Base-by-base conservation (phyloP, 139 green algal species). In the Edaphochlamys debaryana region DNA sequence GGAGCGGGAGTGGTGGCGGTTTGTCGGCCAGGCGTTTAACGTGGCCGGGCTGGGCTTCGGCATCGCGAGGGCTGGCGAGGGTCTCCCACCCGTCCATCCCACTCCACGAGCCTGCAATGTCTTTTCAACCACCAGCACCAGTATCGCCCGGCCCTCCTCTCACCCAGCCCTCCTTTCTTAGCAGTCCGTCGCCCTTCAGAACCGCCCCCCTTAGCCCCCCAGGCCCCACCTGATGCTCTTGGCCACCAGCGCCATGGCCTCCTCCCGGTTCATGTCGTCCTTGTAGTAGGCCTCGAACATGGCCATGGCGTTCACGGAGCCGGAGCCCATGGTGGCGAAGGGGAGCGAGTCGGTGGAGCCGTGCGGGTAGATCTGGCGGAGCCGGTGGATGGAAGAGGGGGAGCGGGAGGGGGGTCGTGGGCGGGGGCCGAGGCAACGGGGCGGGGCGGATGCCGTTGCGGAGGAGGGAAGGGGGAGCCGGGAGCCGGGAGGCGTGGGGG, bases 271-370 rank as follows among this genome's bases (percentile, higher is more conserved):
- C 97, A 99, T 95, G 90, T 97, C 92, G 38, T 99, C 97, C 87
- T 98, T 97, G 92, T 97, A 99, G 67, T 88, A 91, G 4, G 94
- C 82, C 94, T 99, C 98, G 76, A 99, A 98, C 37, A 99, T 95
- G 0, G 98, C 89, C 97, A 99, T 99, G 56, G 98, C 98, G 71
- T 98, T 98, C 1, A 99, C 86, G 50, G 87, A 95, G 36, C 98
- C 98, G 19, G 93, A 98, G 48, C 98, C 98, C 98, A 99, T 99
- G 80, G 98, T 99, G 45, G 84, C 92, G 80, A 95, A 99, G 1
- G 98, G 98, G 70, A 99, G 91, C 30, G 90, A 89, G 87, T 99
- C 98, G 11, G 97, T 99, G 63, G 96, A 99, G 27, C 98, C 98
- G 86, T 99, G 98, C 19, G 98, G 98, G 90, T 98, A 99, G 42